Evolutionary conservation across 148 eudicot genomes (phyloP).

Genomic region (Hydrangea macrophylla): DNA sequence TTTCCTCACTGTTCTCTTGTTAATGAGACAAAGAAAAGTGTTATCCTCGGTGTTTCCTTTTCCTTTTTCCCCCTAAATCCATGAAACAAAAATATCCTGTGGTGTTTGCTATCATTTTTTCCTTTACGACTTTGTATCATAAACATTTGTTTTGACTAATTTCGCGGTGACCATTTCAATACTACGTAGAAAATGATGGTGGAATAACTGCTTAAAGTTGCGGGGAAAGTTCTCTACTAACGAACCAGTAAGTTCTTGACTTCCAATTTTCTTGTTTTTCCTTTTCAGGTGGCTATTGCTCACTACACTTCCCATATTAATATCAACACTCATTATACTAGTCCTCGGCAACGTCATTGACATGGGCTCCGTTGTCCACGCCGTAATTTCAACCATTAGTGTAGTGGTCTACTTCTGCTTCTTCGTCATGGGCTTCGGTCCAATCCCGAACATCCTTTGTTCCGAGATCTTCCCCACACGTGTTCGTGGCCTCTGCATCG

Average conservation of each 20-base stretch:
- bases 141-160: neutral
- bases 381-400: conserved; percentile 61
- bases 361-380: conserved; percentile 45
- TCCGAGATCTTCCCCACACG: conserved; percentile 81
- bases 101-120: too few relatives aligned
- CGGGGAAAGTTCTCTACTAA: neutral
- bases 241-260: neutral
- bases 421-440: conserved; percentile 89
- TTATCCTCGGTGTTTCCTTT: too few relatives aligned
- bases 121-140: neutral
- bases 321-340: conserved; percentile 47
- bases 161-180: neutral
- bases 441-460: conserved; percentile 80
- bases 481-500: conserved; percentile 80
- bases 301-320: conserved; percentile 57
- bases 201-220: neutral
- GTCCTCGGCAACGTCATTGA: conserved; percentile 50
- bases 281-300: conserved; percentile 63
- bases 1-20: too few relatives aligned
- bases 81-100: too few relatives aligned
- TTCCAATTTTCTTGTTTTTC: neutral
- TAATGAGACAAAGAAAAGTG: too few relatives aligned
- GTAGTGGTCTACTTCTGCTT: conserved; percentile 74
- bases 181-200: neutral
- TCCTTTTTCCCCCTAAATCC: too few relatives aligned